phyloP scores from a whole-genome alignment of 2,329 filamentous ascomycete genomes.

The Hymenoscyphus fraxineus region DNA sequence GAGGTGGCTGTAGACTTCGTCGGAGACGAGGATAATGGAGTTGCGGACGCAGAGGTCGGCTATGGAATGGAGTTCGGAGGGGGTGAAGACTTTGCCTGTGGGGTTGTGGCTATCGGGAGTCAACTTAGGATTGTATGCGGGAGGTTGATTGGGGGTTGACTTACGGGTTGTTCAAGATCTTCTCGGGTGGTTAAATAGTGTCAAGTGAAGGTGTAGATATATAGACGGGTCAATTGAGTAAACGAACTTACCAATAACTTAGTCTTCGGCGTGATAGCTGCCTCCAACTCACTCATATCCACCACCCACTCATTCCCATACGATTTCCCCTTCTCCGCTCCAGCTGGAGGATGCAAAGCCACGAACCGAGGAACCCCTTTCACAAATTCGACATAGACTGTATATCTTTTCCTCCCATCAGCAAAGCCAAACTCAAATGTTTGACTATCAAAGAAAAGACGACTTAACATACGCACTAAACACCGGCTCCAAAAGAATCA shows the following conservation, averaged over 20 bases:
- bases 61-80: neutral
- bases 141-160: neutral
- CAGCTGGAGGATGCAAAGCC: slow-evolving; percentile 6
- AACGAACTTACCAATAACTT: slow-evolving; percentile 3
- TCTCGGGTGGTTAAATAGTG: neutral
- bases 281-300: slow-evolving; percentile 3
- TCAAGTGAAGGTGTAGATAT: neutral
- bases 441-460: neutral
- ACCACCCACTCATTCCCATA: slow-evolving; percentile 5
- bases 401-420: neutral
- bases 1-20: neutral
- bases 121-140: neutral
- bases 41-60: slow-evolving; percentile 1
- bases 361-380: slow-evolving; percentile 6
- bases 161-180: slow-evolving; percentile 2
- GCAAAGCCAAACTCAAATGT: neutral
- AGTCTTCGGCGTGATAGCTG: slow-evolving; percentile 6
- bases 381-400: slow-evolving; percentile 3
- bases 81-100: neutral
- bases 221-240: neutral
- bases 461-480: neutral
- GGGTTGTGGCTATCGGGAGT: neutral
- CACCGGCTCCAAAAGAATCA: neutral
- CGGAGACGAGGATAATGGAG: neutral
- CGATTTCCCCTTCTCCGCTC: neutral